These are phyloP conservation scores for Lecanicillium sp. DNA, from an alignment of 2,329 filamentous ascomycete genomes.

Conservation along the genomic window DNA sequence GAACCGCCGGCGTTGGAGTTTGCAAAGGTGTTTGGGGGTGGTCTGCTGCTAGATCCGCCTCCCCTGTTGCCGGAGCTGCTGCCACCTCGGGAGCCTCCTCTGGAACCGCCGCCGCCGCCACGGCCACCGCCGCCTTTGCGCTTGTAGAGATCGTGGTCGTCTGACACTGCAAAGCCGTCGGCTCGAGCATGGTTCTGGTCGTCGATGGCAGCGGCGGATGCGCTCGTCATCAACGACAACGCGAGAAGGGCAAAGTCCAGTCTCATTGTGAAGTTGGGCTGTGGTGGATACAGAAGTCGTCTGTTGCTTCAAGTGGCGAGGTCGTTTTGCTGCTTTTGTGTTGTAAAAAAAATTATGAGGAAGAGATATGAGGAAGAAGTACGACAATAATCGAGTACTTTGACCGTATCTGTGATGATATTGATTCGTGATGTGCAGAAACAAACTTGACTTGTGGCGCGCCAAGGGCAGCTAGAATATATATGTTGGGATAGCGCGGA, in stretches of 20 bases:
- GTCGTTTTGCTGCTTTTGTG: too few relatives aligned
- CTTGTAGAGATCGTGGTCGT: conserved; percentile 45
- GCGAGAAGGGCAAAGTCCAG: conserved; percentile 19
- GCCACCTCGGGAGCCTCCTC: conserved; percentile 13
- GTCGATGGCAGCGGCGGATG: conserved; percentile 4
- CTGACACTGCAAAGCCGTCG: conserved; percentile 6
- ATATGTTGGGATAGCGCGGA: too few relatives aligned
- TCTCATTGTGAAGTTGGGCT: conserved; percentile 21
- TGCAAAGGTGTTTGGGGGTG: conserved; percentile 13
- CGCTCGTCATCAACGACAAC: conserved; percentile 18
- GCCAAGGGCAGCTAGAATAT: too few relatives aligned
- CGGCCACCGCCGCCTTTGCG: conserved; percentile 52
- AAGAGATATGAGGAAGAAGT: too few relatives aligned
- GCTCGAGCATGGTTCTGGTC: conserved; percentile 11
- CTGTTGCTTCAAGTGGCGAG: too few relatives aligned
- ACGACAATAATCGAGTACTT: too few relatives aligned
- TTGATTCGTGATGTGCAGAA: too few relatives aligned
- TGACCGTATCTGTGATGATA: too few relatives aligned
- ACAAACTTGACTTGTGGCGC: too few relatives aligned
- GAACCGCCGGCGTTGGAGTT: conserved; percentile 37
- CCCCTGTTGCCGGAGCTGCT: conserved; percentile 15
- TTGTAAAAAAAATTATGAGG: too few relatives aligned
- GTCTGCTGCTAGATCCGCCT: conserved; percentile 12
- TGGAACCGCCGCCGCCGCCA: conserved; percentile 34
- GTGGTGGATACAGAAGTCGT: neutral